These are phyloP conservation scores for Citrus reticulata DNA, from an alignment of 345 rosid genomes.

Conservation along the genomic window DNA sequence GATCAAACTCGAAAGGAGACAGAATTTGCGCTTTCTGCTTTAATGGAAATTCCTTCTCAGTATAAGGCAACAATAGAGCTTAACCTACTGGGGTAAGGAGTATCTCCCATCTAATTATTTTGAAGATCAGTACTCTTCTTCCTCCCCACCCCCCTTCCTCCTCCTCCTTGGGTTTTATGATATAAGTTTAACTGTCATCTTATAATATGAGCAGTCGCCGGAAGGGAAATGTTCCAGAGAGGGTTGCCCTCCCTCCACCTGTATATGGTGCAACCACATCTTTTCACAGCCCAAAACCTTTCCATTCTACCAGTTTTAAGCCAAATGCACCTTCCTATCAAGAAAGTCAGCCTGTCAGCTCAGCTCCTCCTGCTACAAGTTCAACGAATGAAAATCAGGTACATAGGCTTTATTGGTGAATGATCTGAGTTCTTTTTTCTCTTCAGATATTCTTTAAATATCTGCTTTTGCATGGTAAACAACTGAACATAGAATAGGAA, in stretches of 20 bases:
- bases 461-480: background rate
- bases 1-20: conserved; percentile 65
- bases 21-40: conserved; percentile 83
- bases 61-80: conserved; percentile 91
- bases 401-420: conserved; percentile 6
- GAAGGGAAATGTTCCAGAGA: conserved; percentile 47
- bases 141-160: no score
- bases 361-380: conserved; percentile 48
- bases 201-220: conserved; percentile 36
- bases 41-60: conserved; percentile 96
- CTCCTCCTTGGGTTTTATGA: background rate
- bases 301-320: conserved; percentile 39
- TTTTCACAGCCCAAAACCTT: conserved; percentile 31
- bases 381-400: conserved; percentile 64
- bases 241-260: conserved; percentile 83
- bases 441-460: background rate
- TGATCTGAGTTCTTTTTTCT: background rate
- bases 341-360: conserved; percentile 29
- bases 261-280: conserved; percentile 41
- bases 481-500: background rate
- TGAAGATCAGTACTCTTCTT: background rate
- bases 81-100: conserved; percentile 67
- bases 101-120: background rate
- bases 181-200: conserved; percentile 7
- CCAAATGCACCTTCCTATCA: conserved; percentile 57